These are phyloP conservation scores for Beauveria caledonica DNA, from an alignment of 2,329 filamentous ascomycete species.

Conservation along the genomic window DNA sequence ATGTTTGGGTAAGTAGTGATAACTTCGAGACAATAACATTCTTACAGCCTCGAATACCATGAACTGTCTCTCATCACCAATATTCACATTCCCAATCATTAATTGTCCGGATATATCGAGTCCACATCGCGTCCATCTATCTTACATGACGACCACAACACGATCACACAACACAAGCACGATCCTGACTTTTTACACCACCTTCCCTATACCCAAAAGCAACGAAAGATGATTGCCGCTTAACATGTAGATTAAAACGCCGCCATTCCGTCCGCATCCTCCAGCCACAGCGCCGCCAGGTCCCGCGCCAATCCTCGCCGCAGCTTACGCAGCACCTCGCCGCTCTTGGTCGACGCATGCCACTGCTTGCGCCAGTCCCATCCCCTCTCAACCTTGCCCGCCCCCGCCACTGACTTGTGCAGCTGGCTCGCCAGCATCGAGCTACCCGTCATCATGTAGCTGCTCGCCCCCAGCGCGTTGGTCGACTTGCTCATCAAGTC, in stretches of 20 bases:
- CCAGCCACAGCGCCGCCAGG: slow-evolving; percentile 60
- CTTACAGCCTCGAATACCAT: not conserved
- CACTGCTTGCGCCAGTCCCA: slow-evolving; percentile 78
- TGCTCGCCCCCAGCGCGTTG: slow-evolving; percentile 45
- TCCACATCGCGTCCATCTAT: not conserved
- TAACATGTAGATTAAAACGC: slow-evolving; percentile 24
- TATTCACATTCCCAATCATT: too few relatives aligned
- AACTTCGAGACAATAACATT: too few relatives aligned
- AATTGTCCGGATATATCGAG: not conserved
- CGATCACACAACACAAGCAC: not conserved
- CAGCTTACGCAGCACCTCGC: slow-evolving; percentile 64
- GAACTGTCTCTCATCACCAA: not conserved
- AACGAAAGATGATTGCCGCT: not conserved
- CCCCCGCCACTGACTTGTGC: slow-evolving; percentile 51
- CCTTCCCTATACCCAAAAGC: not conserved
- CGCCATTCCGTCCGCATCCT: slow-evolving; percentile 52
- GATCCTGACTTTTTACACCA: not conserved
- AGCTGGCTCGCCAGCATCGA: slow-evolving; percentile 59
- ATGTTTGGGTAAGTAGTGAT: too few relatives aligned
- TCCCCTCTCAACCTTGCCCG: slow-evolving; percentile 47
- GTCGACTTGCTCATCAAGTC: slow-evolving; percentile 57
- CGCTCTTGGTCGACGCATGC: slow-evolving; percentile 54
- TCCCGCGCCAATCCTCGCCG: slow-evolving; percentile 68
- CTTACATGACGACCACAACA: not conserved
- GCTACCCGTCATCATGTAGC: slow-evolving; percentile 65